phyloP scores from a whole-genome alignment of 2,329 filamentous ascomycete species.

The Fusarium foetens region DNA sequence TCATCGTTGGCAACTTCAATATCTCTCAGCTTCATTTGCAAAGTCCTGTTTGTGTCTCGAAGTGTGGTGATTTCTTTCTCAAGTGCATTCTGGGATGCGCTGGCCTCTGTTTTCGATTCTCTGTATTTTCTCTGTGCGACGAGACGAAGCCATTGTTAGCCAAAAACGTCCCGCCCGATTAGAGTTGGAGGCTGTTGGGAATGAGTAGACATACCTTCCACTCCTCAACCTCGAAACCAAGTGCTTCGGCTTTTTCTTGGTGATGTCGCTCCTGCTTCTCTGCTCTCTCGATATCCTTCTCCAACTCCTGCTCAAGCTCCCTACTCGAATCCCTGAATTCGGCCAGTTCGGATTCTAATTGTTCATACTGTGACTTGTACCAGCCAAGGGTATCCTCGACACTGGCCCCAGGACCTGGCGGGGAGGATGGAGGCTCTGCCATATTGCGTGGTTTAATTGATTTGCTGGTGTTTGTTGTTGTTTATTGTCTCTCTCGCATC shows the following conservation, averaged over 20 bases:
- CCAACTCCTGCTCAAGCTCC: constrained; percentile 92
- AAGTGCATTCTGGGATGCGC: constrained; percentile 81
- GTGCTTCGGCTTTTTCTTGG: constrained; percentile 85
- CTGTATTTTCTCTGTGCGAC: constrained; percentile 85
- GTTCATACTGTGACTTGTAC: constrained; percentile 97
- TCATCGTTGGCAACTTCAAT: constrained; percentile 99
- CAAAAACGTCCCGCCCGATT: not conserved
- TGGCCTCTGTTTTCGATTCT: constrained; percentile 90
- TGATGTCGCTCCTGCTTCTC: constrained; percentile 91
- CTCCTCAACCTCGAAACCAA: constrained; percentile 92
- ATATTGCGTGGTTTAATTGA: constrained; percentile 50
- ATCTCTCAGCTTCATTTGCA: constrained; percentile 87
- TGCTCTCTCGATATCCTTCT: constrained; percentile 94
- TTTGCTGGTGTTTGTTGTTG: constrained; percentile 15
- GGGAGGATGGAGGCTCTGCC: constrained; percentile 71
- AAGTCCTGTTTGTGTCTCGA: constrained; percentile 82
- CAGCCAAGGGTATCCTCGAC: constrained; percentile 84
- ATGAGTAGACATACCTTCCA: constrained; percentile 80
- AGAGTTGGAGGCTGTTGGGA: not conserved
- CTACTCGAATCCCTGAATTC: constrained; percentile 95
- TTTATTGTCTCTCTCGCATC: constrained; percentile 29
- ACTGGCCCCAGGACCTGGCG: constrained; percentile 63
- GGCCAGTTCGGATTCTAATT: constrained; percentile 87
- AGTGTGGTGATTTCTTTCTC: constrained; percentile 97
- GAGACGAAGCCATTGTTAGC: constrained; percentile 27